Evolutionary conservation across 2,329 filamentous ascomycete genomes (phyloP), one percentile per base, ranked within the genome.

Genomic region (Geosmithia flava): DNA sequence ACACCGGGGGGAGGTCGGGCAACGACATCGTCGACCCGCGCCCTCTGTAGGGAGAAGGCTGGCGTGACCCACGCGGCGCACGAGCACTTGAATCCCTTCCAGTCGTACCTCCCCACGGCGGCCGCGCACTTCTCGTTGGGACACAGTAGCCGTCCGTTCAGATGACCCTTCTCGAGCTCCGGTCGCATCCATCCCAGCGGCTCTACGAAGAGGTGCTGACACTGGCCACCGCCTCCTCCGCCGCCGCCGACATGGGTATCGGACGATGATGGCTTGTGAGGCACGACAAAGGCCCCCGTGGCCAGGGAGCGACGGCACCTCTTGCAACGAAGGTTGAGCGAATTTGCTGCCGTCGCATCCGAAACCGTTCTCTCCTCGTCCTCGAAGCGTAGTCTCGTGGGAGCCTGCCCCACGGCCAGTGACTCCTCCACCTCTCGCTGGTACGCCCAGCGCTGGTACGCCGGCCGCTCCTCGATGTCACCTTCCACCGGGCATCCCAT

Each of bases 131-230:
- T 85, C 8, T 62, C 50, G 55, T 83, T 85, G 10, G 93, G 91
- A 59, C 93, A 98, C 50, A 81, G 78, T 30, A 98, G 72, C 10
- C 91, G 81, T 20, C 93, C 93, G 51, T 90, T 87, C 20, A 97
- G 73, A 52, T 83, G 79, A 27, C 87, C 89, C 58, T 85, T 77
- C 56, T 90, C 85, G 3, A 98, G 78, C 57, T 83, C 82, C 1
- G 81, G 71, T 7, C 86, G 81, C 93, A 98, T 98, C 93, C 93
- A 98, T 15, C 87, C 87, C 33, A 98, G 71, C 1, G 93, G 88
- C 59, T 97, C 89, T 53, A 97, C 67, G 65, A 96, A 97, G 62
- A 90, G 79, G 64, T 97, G 91, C 19, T 85, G 83, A 59, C 93
- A 98, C 30, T 58, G 55, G 48, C 53, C 30, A 52, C 46, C 48